Evolutionary conservation across 768 basidiomycete genomes (phyloP), one percentile per base, ranked within the genome.

Genomic region (Leccinum incarnatum): DNA sequence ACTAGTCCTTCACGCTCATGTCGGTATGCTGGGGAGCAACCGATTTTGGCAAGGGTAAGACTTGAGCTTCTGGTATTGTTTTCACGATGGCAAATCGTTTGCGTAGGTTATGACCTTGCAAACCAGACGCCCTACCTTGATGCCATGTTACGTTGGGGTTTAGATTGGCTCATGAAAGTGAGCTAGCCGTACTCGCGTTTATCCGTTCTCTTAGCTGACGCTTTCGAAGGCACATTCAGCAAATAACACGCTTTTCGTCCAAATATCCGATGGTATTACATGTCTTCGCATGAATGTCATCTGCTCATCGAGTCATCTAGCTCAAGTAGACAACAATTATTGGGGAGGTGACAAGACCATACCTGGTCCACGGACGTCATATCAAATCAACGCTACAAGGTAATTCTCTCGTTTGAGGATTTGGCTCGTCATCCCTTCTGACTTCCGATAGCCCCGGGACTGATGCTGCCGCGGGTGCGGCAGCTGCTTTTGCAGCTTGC

Each of bases 41-140:
- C 32, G 91, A 93, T 65, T 89, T 83, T 65, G 94, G 94, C 52
- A 78, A 83, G 78, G 94, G 89, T 87, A 53, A 54, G 67, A 52
- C 15, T 21, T 42, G 29, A 25, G 12, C 21, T 19, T 58, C 21
- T 55, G 27, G 12, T 36, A 36, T 45, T 12, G 10, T 53, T 50
- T 15, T 36, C 21, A 53, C 42, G 53, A 32, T 56, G 55, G 54
- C 23, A 56, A 37, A 36, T 7, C 4, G 40, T 7, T 55, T 48
- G 42, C 19, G 54, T 52, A 88, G 90, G 89, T 15, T 97, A 95
- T 68, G 91, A 94, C 62, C 65, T 84, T 53, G 85, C 92, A 54
- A 90, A 91, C 54, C 94, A 96, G 74, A 93, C 93, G 1, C 82
- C 85, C 2, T 97, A 96, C 71, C 83, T 97, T n/a, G 95, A 97